Percentiles rank a stretch among this genome's conserved stretches.
phyloP scores from a whole-genome alignment of 305 asterid species.

The Rubia peregrina region DNA sequence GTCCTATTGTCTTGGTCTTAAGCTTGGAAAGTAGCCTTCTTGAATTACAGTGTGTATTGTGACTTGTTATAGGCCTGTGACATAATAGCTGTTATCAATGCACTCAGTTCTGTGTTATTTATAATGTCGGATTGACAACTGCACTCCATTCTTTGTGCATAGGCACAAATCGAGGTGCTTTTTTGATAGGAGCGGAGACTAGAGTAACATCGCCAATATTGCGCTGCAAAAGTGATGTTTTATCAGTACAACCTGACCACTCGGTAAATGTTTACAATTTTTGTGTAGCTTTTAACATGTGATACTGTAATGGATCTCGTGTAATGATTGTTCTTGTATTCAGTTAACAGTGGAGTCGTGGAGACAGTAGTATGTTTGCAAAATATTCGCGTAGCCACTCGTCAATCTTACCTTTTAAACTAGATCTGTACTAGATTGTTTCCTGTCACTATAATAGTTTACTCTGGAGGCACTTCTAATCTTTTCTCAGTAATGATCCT shows the following conservation, averaged over 20 bases:
- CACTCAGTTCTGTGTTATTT: background rate
- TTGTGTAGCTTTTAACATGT: slow-evolving; percentile 8
- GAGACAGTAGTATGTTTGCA: background rate
- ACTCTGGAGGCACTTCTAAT: background rate
- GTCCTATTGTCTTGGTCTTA: background rate
- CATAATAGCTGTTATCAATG: background rate
- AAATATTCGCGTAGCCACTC: background rate
- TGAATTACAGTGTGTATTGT: background rate
- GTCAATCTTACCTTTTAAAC: background rate
- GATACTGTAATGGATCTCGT: background rate
- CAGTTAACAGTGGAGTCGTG: background rate
- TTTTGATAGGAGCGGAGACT: slow-evolving; percentile 57
- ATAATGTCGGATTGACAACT: slow-evolving; percentile 11
- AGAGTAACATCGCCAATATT: slow-evolving; percentile 43
- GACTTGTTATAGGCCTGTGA: background rate
- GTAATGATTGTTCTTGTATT: background rate
- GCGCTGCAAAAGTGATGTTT: slow-evolving; percentile 70
- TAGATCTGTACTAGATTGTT: background rate
- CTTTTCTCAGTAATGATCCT: background rate
- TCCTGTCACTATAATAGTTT: background rate
- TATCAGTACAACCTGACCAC: slow-evolving; percentile 50
- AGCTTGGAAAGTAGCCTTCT: background rate
- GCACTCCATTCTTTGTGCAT: slow-evolving; percentile 21
- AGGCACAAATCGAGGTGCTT: slow-evolving; percentile 87
- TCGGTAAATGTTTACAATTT: slow-evolving; percentile 41